Percentiles rank a stretch among this genome's conserved stretches.
Conservation (phyloP, 192 early-diverging fungal genomes). For the Chytriomyces sp. region DNA sequence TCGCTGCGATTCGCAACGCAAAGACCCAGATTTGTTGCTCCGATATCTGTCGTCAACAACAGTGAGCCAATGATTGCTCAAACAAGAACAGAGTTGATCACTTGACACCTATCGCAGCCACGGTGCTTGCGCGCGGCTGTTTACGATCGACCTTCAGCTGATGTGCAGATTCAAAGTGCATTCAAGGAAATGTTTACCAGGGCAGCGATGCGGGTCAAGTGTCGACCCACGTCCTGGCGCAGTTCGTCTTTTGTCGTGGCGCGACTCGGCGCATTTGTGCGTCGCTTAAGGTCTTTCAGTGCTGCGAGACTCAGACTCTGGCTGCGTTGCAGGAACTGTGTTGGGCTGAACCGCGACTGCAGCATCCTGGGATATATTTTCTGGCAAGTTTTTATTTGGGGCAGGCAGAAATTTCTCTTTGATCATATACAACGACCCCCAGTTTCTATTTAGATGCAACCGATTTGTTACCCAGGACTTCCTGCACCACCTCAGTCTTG, state of each 20-base stretch:
- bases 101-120: too few species aligned
- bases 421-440: too few species aligned
- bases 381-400: too few species aligned
- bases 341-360: background rate
- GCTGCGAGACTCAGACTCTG: background rate
- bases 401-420: too few species aligned
- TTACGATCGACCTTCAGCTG: too few species aligned
- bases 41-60: constrained; percentile 21
- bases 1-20: background rate
- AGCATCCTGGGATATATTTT: too few species aligned
- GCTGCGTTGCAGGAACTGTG: background rate
- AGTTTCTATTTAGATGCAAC: too few species aligned
- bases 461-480: constrained; percentile 1
- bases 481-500: background rate
- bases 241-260: background rate
- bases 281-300: background rate
- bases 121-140: too few species aligned
- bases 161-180: background rate
- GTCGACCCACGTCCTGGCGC: background rate
- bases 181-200: too few species aligned
- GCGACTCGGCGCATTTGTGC: background rate
- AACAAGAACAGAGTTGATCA: too few species aligned
- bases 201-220: too few species aligned
- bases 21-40: constrained; percentile 13
- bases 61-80: too few species aligned